Conservation (phyloP, 306 rosid genomes). For the Geum urbanum region DNA sequence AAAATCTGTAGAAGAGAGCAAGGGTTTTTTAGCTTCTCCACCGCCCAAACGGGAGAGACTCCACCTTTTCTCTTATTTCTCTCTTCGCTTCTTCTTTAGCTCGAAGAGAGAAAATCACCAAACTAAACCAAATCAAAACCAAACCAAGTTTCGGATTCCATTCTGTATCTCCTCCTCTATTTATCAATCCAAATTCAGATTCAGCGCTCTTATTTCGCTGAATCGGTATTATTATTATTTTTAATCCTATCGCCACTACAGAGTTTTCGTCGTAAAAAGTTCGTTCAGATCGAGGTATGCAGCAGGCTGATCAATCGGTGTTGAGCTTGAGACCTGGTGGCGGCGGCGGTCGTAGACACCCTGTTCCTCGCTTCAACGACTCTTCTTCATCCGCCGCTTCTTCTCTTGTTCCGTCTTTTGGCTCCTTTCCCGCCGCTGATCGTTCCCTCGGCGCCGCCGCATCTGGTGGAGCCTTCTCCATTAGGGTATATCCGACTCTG, state of each 20-base stretch:
- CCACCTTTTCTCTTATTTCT: slow-evolving; percentile 23
- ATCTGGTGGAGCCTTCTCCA: slow-evolving; percentile 27
- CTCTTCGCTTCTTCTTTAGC: slow-evolving; percentile 22
- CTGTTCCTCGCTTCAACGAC: slow-evolving; percentile 63
- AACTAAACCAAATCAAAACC: background rate
- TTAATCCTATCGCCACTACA: slow-evolving; percentile 29
- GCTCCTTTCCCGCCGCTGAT: slow-evolving; percentile 50
- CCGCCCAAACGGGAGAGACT: slow-evolving; percentile 15
- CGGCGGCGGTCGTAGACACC: slow-evolving; percentile 67
- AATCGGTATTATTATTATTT: slow-evolving; percentile 21
- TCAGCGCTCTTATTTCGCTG: slow-evolving; percentile 42
- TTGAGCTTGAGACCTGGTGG: slow-evolving; percentile 99
- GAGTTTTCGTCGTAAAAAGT: slow-evolving; percentile 20
- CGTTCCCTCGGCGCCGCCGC: slow-evolving; percentile 54
- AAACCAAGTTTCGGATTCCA: background rate
- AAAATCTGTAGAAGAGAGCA: background rate
- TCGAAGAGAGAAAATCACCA: slow-evolving; percentile 2
- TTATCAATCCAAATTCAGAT: slow-evolving; percentile 34
- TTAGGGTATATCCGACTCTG: slow-evolving; percentile 51
- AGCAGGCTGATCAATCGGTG: slow-evolving; percentile 85
- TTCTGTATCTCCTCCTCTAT: background rate
- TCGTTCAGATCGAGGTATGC: slow-evolving; percentile 82
- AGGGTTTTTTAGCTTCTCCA: slow-evolving; percentile 45
- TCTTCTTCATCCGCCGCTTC: slow-evolving; percentile 49
- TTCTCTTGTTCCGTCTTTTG: slow-evolving; percentile 44